phyloP scores from a whole-genome alignment of 2,329 filamentous ascomycete genomes.

The Xylaria sp. region DNA sequence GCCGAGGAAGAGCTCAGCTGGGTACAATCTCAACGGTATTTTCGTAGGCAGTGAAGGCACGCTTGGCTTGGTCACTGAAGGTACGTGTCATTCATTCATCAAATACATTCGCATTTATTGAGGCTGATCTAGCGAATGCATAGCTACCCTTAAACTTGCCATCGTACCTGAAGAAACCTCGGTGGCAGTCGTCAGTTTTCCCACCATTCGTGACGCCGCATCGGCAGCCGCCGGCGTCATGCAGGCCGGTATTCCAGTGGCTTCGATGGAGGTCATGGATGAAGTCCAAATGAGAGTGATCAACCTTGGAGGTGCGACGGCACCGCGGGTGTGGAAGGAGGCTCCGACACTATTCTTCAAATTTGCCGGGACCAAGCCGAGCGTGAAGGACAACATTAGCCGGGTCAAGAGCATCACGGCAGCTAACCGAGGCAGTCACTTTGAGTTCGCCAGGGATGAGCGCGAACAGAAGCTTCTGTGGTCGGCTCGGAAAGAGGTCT shows the following conservation, averaged over 20 bases:
- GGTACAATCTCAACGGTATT: slow-evolving; percentile 83
- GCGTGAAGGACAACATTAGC: slow-evolving; percentile 81
- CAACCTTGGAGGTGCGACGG: slow-evolving; percentile 77
- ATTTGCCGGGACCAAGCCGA: slow-evolving; percentile 80
- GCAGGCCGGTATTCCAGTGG: slow-evolving; percentile 77
- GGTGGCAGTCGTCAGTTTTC: slow-evolving; percentile 84
- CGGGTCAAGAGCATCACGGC: slow-evolving; percentile 76
- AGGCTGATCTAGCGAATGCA: slow-evolving; percentile 19
- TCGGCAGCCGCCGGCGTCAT: slow-evolving; percentile 80
- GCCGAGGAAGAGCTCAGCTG: slow-evolving; percentile 83
- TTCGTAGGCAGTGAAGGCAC: slow-evolving; percentile 88
- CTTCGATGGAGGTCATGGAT: slow-evolving; percentile 88
- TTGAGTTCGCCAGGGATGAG: slow-evolving; percentile 80
- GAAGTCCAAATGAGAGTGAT: slow-evolving; percentile 88
- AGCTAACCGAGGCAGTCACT: slow-evolving; percentile 70
- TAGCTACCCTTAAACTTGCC: slow-evolving; percentile 80
- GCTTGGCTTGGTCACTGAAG: slow-evolving; percentile 81
- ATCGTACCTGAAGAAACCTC: slow-evolving; percentile 80
- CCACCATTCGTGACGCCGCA: slow-evolving; percentile 79
- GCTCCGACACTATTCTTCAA: slow-evolving; percentile 85
- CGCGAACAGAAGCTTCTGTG: slow-evolving; percentile 80
- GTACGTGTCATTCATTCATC: slow-evolving; percentile 44
- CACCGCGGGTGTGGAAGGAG: slow-evolving; percentile 77
- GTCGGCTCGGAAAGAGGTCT: slow-evolving; percentile 82
- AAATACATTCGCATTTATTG: not conserved